Evolutionary conservation across 1,284 basidiomycete genomes (phyloP).

Genomic region (Somion occarium): DNA sequence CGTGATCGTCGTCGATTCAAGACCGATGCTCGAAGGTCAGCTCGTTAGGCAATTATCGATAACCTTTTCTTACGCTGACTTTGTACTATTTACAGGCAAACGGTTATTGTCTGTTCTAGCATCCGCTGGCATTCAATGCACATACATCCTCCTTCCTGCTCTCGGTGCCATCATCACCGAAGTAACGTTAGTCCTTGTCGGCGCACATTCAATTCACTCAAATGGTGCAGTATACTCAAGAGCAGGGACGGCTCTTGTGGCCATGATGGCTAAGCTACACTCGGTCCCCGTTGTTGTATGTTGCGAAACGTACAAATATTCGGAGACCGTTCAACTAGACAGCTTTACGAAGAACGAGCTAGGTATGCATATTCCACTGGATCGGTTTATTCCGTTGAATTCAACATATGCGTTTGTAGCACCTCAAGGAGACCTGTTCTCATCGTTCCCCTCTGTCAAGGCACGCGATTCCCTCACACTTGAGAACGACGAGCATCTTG

Average conservation of each 20-base stretch:
- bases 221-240: constrained; percentile 95
- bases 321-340: constrained; percentile 90
- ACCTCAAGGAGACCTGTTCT: constrained; percentile 32
- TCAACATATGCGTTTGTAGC: constrained; percentile 20
- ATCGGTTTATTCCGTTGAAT: neutral
- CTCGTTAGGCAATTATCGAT: constrained; percentile 3
- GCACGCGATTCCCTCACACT: constrained; percentile 34
- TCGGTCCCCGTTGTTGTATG: constrained; percentile 94
- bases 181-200: constrained; percentile 84
- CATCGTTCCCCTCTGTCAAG: constrained; percentile 30
- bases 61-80: constrained; percentile 3
- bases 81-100: constrained; percentile 54
- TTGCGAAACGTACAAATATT: constrained; percentile 99
- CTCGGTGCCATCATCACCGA: constrained; percentile 79
- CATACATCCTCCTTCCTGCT: constrained; percentile 89
- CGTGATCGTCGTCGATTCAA: constrained; percentile 92
- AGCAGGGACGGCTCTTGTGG: constrained; percentile 92
- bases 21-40: constrained; percentile 88
- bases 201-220: constrained; percentile 91
- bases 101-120: constrained; percentile 71
- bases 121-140: constrained; percentile 77
- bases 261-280: constrained; percentile 91
- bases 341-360: constrained; percentile 96
- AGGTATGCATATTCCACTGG: constrained; percentile 42
- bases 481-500: constrained; percentile 45